These are phyloP conservation scores for Salix exigua DNA, from an alignment of 345 rosid species.

Conservation along the genomic window DNA sequence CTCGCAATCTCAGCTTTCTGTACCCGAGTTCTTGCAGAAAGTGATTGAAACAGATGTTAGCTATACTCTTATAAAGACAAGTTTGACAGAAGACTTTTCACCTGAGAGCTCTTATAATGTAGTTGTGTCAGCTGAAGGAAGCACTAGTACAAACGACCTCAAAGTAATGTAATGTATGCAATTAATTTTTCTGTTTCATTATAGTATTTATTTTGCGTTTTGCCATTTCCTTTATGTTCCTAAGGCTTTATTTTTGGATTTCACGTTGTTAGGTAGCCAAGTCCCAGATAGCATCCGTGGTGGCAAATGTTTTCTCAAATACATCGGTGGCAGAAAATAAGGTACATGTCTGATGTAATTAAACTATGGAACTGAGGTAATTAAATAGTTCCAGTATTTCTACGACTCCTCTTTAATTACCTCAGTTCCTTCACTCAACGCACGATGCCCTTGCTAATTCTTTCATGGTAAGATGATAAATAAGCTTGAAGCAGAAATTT, in stretches of 20 bases:
- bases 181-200: constrained; percentile 34
- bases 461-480: not conserved
- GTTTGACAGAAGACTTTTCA: constrained; percentile 73
- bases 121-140: constrained; percentile 74
- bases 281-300: constrained; percentile 67
- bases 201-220: not conserved
- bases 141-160: constrained; percentile 55
- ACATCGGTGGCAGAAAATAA: constrained; percentile 86
- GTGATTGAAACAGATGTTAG: constrained; percentile 61
- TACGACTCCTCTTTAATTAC: not conserved
- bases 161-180: constrained; percentile 99
- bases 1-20: constrained; percentile 54
- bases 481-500: not conserved
- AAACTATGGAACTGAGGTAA: too few relatives aligned
- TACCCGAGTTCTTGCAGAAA: constrained; percentile 64
- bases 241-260: constrained; percentile 4
- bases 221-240: not conserved
- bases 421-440: not conserved
- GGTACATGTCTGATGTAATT: constrained; percentile 35
- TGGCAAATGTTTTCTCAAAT: constrained; percentile 82
- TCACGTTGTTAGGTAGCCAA: constrained; percentile 55
- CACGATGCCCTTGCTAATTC: not conserved
- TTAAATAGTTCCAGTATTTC: too few relatives aligned
- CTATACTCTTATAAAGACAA: constrained; percentile 77
- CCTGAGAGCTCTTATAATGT: constrained; percentile 75